Conservation (phyloP, 306 rosid genomes). For the Cicer bijugum region DNA sequence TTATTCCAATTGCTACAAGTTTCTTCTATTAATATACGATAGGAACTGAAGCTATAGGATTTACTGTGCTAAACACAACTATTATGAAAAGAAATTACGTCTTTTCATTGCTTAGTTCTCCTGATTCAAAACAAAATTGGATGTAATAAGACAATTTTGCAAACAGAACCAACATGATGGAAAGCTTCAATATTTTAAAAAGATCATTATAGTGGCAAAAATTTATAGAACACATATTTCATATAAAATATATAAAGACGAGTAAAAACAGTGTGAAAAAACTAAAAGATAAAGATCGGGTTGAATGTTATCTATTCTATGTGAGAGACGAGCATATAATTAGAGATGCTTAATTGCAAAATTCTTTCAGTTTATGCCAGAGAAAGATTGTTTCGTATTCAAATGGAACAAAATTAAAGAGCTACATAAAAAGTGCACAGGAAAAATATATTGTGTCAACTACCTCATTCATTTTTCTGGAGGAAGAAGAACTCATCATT, state of each 20-base stretch:
- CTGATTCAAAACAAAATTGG: conserved; percentile 11
- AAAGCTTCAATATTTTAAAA: conserved; percentile 20
- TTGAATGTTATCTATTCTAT: not conserved
- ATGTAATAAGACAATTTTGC: conserved; percentile 17
- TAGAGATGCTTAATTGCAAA: conserved; percentile 21
- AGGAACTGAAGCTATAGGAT: no score
- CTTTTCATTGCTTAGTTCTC: conserved; percentile 8
- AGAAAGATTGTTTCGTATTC: not conserved
- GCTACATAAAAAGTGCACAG: not conserved
- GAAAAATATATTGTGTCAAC: conserved; percentile 5
- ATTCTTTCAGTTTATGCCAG: not conserved
- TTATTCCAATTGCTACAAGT: not conserved
- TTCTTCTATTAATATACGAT: not conserved
- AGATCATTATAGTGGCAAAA: not conserved
- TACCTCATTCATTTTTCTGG: conserved; percentile 44
- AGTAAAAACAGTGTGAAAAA: not conserved
- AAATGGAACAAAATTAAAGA: conserved; percentile 11
- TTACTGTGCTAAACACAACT: no score
- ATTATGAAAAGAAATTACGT: conserved; percentile 1
- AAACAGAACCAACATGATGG: conserved; percentile 7
- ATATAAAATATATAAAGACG: not conserved
- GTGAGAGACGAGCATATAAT: conserved; percentile 8
- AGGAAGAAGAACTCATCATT: conserved; percentile 35
- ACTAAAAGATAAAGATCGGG: not conserved
- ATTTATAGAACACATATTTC: not conserved